Evolutionary conservation across 352 stramenopile species (phyloP).

Genomic region (Elongisporangium senticosum): DNA sequence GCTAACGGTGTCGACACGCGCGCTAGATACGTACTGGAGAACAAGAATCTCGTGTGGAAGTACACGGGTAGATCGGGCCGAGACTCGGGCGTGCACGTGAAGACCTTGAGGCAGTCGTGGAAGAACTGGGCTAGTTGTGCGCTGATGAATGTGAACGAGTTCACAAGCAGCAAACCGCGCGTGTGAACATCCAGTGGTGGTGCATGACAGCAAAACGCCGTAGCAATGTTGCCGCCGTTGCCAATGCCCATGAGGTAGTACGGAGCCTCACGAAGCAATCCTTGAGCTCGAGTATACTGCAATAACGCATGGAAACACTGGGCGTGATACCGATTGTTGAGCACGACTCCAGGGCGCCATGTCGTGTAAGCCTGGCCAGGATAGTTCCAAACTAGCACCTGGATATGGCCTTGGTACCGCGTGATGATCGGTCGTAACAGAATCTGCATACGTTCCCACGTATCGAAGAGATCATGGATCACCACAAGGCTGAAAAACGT

Average conservation of each 20-base stretch:
- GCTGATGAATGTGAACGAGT: constrained; percentile 89
- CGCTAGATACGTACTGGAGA: constrained; percentile 88
- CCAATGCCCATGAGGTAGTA: constrained; percentile 92
- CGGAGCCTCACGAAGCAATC: constrained; percentile 64
- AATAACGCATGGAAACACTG: constrained; percentile 86
- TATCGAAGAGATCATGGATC: constrained; percentile 95
- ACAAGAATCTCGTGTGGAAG: constrained; percentile 94
- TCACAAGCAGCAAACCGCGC: constrained; percentile 83
- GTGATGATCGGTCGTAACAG: constrained; percentile 86
- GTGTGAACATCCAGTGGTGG: constrained; percentile 48
- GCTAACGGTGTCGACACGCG: constrained; percentile 92
- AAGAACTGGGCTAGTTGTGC: constrained; percentile 89
- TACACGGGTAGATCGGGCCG: constrained; percentile 93
- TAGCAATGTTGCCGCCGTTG: constrained; percentile 88
- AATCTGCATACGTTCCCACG: constrained; percentile 92
- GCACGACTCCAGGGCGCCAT: constrained; percentile 79
- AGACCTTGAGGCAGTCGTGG: constrained; percentile 94
- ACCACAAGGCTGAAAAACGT: constrained; percentile 94
- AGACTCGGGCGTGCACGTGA: constrained; percentile 85
- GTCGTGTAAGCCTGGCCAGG: constrained; percentile 93
- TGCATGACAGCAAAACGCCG: constrained; percentile 61
- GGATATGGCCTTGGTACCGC: constrained; percentile 77
- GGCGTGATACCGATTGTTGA: constrained; percentile 92
- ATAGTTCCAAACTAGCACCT: constrained; percentile 95
- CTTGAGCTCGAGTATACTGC: constrained; percentile 25